phyloP scores from a whole-genome alignment of 2,329 filamentous ascomycete species.

The Tricladium varicosporioides region DNA sequence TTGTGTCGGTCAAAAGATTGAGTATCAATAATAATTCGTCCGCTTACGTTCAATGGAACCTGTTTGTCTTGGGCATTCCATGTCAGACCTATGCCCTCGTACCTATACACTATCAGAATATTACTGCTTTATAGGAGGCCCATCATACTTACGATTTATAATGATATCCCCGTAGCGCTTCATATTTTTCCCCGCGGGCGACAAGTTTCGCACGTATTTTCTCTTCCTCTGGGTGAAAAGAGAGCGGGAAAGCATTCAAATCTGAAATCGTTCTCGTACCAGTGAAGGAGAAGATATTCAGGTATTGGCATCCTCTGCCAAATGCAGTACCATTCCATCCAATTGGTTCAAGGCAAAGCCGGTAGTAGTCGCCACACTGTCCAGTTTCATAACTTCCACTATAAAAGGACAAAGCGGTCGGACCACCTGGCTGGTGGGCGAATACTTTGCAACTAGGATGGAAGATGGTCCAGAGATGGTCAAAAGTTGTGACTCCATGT shows the following conservation, averaged over 20 bases:
- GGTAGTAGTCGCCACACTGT: conserved; percentile 38
- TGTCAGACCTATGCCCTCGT: not conserved
- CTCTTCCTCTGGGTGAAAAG: conserved; percentile 42
- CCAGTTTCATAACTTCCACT: conserved; percentile 32
- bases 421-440: conserved; percentile 38
- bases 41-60: conserved; percentile 1
- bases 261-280: conserved; percentile 45
- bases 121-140: not conserved
- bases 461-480: conserved; percentile 51
- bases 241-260: conserved; percentile 44
- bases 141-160: conserved; percentile 39
- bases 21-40: conserved; percentile 14
- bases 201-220: conserved; percentile 36
- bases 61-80: conserved; percentile 1
- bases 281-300: conserved; percentile 41
- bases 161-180: conserved; percentile 44
- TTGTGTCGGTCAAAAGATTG: conserved; percentile 10
- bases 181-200: conserved; percentile 44
- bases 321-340: conserved; percentile 47
- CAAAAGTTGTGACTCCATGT: conserved; percentile 51
- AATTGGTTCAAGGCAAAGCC: conserved; percentile 40
- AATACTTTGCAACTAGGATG: conserved; percentile 43
- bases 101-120: not conserved
- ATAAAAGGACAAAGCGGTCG: conserved; percentile 40
- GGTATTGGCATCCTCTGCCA: conserved; percentile 37